These are phyloP conservation scores for Aspergillus glaucus DNA, from an alignment of 2,329 filamentous ascomycete genomes.

Conservation along the genomic window DNA sequence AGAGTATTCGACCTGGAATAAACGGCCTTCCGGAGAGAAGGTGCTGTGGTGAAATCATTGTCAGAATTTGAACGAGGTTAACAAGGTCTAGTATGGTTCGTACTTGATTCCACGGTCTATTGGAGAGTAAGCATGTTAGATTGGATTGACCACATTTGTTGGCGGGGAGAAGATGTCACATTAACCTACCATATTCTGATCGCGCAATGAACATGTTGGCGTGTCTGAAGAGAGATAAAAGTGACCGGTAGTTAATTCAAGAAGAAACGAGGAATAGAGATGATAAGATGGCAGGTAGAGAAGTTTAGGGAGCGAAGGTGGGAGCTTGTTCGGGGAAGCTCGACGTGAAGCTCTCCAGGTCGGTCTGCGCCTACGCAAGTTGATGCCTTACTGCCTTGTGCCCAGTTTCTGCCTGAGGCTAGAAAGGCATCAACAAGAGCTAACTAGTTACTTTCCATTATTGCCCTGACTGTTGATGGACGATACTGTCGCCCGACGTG, in stretches of 20 bases:
- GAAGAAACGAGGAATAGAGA: background rate
- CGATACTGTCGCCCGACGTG: constrained; percentile 1
- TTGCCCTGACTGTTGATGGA: constrained; percentile 3
- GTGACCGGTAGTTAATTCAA: background rate
- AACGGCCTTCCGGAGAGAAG: constrained; percentile 98
- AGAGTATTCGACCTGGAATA: constrained; percentile 99
- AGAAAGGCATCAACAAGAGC: constrained; percentile 6
- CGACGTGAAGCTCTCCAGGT: constrained; percentile 21
- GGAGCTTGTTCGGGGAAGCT: constrained; percentile 19
- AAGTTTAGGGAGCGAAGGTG: constrained; percentile 8
- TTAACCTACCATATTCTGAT: constrained; percentile 90
- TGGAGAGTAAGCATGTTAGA: constrained; percentile 30
- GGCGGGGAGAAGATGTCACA: constrained; percentile 12
- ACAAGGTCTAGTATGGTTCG: constrained; percentile 26
- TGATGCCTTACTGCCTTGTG: constrained; percentile 23
- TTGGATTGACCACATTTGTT: constrained; percentile 29
- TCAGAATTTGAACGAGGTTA: constrained; percentile 14
- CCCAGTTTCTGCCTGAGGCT: constrained; percentile 16
- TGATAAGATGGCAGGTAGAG: constrained; percentile 2
- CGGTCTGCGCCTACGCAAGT: constrained; percentile 35
- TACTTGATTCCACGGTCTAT: constrained; percentile 97
- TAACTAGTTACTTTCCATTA: no score
- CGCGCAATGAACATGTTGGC: constrained; percentile 97
- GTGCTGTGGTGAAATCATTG: constrained; percentile 55
- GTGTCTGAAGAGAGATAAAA: constrained; percentile 22